These are phyloP conservation scores for Castanea mollissima DNA, from an alignment of 306 rosid genomes.

Conservation along the genomic window DNA sequence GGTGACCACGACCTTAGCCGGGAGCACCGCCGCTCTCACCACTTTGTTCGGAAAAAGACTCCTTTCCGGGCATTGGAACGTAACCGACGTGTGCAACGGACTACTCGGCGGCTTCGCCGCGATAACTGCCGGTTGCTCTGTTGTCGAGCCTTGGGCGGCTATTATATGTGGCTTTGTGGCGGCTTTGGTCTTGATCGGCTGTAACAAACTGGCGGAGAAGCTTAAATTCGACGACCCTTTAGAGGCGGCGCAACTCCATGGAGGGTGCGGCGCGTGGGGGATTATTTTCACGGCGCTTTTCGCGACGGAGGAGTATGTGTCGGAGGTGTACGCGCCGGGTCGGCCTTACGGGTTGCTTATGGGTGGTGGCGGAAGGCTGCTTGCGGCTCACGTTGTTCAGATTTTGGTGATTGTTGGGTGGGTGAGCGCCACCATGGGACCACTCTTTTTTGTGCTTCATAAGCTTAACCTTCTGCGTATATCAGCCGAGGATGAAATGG, in stretches of 20 bases:
- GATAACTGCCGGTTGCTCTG: slow-evolving; percentile 79
- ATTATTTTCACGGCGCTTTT: slow-evolving; percentile 77
- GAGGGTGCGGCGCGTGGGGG: slow-evolving; percentile 99
- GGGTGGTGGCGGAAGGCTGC: slow-evolving; percentile 75
- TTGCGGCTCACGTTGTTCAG: slow-evolving; percentile 76
- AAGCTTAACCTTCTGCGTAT: slow-evolving; percentile 68
- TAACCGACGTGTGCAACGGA: slow-evolving; percentile 84
- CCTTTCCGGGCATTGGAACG: slow-evolving; percentile 93
- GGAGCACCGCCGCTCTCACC: slow-evolving; percentile 79
- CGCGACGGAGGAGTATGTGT: slow-evolving; percentile 64
- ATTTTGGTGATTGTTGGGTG: slow-evolving; percentile 66
- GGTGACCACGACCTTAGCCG: slow-evolving; percentile 80
- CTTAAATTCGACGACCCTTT: slow-evolving; percentile 62
- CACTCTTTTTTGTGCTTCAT: slow-evolving; percentile 53
- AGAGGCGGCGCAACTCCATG: slow-evolving; percentile 92
- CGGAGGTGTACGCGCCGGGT: slow-evolving; percentile 49
- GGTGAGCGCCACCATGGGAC: slow-evolving; percentile 96
- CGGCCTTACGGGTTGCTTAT: slow-evolving; percentile 59
- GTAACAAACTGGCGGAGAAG: slow-evolving; percentile 70
- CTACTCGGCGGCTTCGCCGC: slow-evolving; percentile 90
- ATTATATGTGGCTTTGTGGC: slow-evolving; percentile 80
- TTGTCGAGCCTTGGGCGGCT: slow-evolving; percentile 95
- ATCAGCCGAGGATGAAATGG: slow-evolving; percentile 69
- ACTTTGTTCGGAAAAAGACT: slow-evolving; percentile 77
- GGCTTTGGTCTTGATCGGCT: slow-evolving; percentile 48